Evolutionary conservation across 2,329 filamentous ascomycete genomes (phyloP).

Genomic region (Claviceps sp.): DNA sequence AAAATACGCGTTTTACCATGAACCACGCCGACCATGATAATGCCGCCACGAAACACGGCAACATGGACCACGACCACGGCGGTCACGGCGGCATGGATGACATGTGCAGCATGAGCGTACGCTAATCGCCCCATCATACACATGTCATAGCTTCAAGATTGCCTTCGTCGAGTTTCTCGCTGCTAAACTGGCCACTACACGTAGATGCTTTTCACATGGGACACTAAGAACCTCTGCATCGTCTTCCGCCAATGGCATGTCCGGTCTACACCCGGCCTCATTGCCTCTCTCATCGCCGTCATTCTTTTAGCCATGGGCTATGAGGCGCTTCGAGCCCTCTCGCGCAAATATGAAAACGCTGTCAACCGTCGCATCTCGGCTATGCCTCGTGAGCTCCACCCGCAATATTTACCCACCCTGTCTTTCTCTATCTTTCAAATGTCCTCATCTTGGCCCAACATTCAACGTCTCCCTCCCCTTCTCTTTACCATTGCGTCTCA

Average conservation of each 20-base stretch:
- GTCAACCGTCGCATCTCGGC: constrained; percentile 33
- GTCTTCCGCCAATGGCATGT: constrained; percentile 89
- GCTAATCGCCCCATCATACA: neutral
- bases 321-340: constrained; percentile 69
- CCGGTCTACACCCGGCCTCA: constrained; percentile 55
- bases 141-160: neutral
- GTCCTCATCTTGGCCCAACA: no score
- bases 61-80: constrained; percentile 24
- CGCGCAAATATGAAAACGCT: constrained; percentile 60
- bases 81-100: constrained; percentile 40
- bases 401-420: no score
- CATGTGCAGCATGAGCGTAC: constrained; percentile 85
- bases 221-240: constrained; percentile 86
- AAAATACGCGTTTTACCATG: constrained; percentile 3
- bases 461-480: neutral
- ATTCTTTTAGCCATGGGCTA: constrained; percentile 81
- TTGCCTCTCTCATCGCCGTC: constrained; percentile 73
- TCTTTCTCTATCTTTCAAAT: neutral
- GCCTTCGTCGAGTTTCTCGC: neutral
- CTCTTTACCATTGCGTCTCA: constrained; percentile 1
- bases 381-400: constrained; percentile 37
- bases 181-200: neutral
- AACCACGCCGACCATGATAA: constrained; percentile 16
- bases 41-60: constrained; percentile 19
- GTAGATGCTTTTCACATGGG: constrained; percentile 98